phyloP scores from a whole-genome alignment of 2,329 filamentous ascomycete genomes.

The Lasiodiplodia theobromae region DNA sequence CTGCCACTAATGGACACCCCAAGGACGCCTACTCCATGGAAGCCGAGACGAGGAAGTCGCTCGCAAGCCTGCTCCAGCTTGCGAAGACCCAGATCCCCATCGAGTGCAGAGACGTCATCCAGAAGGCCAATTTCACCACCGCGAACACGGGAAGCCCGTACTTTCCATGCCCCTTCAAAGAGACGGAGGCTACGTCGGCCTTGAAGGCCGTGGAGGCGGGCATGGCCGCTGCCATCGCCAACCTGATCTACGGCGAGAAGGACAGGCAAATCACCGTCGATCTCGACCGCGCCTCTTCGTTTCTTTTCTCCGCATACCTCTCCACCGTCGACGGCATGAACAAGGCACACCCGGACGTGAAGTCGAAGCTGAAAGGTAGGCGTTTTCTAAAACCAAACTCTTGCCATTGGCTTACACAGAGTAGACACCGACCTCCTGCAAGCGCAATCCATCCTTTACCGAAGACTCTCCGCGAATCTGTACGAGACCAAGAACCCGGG shows the following conservation, averaged over 20 bases:
- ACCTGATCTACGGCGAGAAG: conserved; percentile 59
- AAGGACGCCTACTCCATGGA: conserved; percentile 40
- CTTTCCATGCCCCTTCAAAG: conserved; percentile 57
- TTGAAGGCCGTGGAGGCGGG: conserved; percentile 67
- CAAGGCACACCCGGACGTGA: conserved; percentile 52
- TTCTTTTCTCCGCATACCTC: conserved; percentile 66
- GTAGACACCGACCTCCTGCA: conserved; percentile 74
- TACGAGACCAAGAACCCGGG: conserved; percentile 71
- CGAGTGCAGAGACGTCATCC: conserved; percentile 43
- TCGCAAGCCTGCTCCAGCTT: conserved; percentile 43
- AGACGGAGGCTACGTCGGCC: conserved; percentile 61
- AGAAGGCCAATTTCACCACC: conserved; percentile 43
- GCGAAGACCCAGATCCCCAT: conserved; percentile 44
- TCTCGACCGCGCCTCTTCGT: conserved; percentile 61
- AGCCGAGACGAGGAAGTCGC: conserved; percentile 42
- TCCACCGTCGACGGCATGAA: conserved; percentile 62
- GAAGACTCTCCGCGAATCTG: conserved; percentile 74
- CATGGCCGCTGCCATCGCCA: conserved; percentile 65
- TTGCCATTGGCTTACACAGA: conserved; percentile 31
- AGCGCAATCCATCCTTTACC: conserved; percentile 75
- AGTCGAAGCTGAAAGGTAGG: conserved; percentile 53
- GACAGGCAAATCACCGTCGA: conserved; percentile 59
- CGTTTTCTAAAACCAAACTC: background rate
- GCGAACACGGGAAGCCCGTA: conserved; percentile 49
- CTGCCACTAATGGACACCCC: conserved; percentile 29